These are phyloP conservation scores for Halophytophthora polymorphica DNA, from an alignment of 352 stramenopile species.

Conservation along the genomic window DNA sequence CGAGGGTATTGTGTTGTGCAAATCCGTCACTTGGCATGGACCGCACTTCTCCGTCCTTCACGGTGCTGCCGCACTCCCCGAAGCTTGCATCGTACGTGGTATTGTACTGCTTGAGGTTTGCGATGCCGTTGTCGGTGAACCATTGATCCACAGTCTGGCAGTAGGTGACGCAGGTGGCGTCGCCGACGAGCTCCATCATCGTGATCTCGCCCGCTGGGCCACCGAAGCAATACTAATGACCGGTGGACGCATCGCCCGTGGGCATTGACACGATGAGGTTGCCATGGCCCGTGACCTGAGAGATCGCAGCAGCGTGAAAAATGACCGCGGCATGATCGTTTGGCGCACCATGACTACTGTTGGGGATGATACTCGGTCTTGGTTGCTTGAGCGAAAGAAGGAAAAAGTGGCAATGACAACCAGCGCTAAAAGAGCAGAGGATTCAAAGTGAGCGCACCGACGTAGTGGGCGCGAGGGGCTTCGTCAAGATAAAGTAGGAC, in stretches of 20 bases:
- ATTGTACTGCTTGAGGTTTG: slow-evolving; percentile 27
- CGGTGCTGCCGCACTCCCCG: slow-evolving; percentile 24
- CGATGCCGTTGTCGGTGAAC: slow-evolving; percentile 27
- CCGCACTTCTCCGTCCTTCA: slow-evolving; percentile 18
- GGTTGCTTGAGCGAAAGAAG: too few species aligned
- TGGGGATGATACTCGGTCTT: slow-evolving; percentile 1
- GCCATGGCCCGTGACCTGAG: slow-evolving; percentile 16
- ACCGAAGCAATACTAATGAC: slow-evolving; percentile 20
- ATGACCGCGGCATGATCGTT: slow-evolving; percentile 10
- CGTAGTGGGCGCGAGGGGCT: too few species aligned
- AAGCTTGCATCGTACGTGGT: slow-evolving; percentile 17
- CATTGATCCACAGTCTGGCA: slow-evolving; percentile 23
- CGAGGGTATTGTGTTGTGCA: slow-evolving; percentile 22
- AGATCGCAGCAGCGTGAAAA: slow-evolving; percentile 14
- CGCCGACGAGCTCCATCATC: slow-evolving; percentile 24
- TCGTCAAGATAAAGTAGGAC: too few species aligned
- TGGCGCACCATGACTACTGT: slow-evolving; percentile 19
- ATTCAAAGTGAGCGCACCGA: too few species aligned
- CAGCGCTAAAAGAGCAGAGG: too few species aligned
- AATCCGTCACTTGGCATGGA: slow-evolving; percentile 18
- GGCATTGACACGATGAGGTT: slow-evolving; percentile 25
- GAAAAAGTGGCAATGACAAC: too few species aligned
- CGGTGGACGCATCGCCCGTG: slow-evolving; percentile 5
- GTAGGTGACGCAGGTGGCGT: slow-evolving; percentile 20
- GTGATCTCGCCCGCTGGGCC: slow-evolving; percentile 23